Evolutionary conservation across 441 rosid genomes (phyloP), one percentile per base, ranked within the genome.

Genomic region (Pelargonium australe): DNA sequence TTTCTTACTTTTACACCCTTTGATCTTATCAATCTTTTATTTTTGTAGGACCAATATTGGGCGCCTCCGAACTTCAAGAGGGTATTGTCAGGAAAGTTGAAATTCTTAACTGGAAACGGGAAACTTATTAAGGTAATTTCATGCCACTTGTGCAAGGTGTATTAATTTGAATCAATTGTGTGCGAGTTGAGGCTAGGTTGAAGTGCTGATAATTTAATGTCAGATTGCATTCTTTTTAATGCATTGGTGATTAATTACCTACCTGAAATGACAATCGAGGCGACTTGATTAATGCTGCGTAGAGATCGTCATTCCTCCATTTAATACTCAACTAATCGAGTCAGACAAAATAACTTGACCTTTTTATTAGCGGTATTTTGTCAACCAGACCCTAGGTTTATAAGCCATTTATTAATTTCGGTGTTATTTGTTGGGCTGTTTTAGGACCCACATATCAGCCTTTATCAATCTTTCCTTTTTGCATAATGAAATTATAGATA

Each of bases 11-110:
- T 13, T 28, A 23, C 16, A 23, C 11, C 2, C 1, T n/a, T 17
- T 63, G 41, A 12, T n/a, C 31, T 63, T 16, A 34, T 58, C 58
- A 14, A 70, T 67, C 16, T 44, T 55, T 68, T 31, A 17, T 10
- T 72, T 68, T 51, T 81, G 63, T 72, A 94, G 98, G 97, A 91
- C 70, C 93, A 88, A 79, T 94, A 88, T 79, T 84, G 91, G 83
- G 89, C 95, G 67, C 97, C 96, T 45, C 85, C 80, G 49, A 90
- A 89, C 79, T 91, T 94, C 69, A 91, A 85, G 79, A 83, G 92
- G 84, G 70, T 85, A 72, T 81, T 94, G 74, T 91, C 96, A 23
- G 82, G 85, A 67, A 88, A 89, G 80, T 77, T 94, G 43, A 91
- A 89, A 85, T 78, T 79, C 84, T 74, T 91, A 82, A 84, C 85